These are phyloP conservation scores for Polygonum maritimum DNA, from an alignment of 148 eudicot species.

Conservation along the genomic window DNA sequence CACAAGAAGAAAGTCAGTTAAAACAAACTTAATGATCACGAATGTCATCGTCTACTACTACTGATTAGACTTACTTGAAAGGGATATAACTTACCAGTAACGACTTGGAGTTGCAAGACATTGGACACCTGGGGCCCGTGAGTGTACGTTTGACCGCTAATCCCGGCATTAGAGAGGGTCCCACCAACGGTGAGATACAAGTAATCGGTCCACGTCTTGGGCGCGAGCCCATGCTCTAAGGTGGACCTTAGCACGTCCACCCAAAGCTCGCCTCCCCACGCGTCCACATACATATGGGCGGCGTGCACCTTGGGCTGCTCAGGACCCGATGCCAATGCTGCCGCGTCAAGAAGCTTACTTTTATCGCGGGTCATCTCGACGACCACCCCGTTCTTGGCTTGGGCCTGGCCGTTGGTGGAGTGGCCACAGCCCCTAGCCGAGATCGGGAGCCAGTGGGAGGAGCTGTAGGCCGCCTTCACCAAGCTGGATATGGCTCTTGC, in stretches of 20 bases:
- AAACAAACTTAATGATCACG: too few species aligned
- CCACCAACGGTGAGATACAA: constrained; percentile 78
- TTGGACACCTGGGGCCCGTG: constrained; percentile 92
- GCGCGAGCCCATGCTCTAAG: constrained; percentile 59
- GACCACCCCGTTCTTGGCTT: constrained; percentile 56
- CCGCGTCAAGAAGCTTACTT: not conserved
- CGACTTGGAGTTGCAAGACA: constrained; percentile 68
- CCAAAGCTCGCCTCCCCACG: constrained; percentile 76
- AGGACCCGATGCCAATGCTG: not conserved
- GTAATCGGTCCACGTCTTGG: constrained; percentile 92
- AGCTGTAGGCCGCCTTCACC: constrained; percentile 31
- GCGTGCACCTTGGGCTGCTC: not conserved
- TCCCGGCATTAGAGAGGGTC: constrained; percentile 82
- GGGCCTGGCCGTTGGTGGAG: constrained; percentile 71
- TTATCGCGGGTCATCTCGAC: constrained; percentile 42
- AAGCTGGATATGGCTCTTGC: constrained; percentile 42
- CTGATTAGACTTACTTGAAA: too few species aligned
- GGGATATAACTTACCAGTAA: constrained; percentile 43
- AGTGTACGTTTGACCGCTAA: constrained; percentile 79
- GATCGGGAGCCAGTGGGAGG: constrained; percentile 27
- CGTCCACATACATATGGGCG: constrained; percentile 46
- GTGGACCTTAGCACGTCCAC: constrained; percentile 49
- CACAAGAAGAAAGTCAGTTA: too few species aligned
- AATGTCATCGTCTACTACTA: too few species aligned
- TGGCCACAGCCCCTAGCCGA: constrained; percentile 82